Evolutionary conservation across 192 early-diverging fungal species (phyloP).

Genomic region (Umbelopsis isabellina): DNA sequence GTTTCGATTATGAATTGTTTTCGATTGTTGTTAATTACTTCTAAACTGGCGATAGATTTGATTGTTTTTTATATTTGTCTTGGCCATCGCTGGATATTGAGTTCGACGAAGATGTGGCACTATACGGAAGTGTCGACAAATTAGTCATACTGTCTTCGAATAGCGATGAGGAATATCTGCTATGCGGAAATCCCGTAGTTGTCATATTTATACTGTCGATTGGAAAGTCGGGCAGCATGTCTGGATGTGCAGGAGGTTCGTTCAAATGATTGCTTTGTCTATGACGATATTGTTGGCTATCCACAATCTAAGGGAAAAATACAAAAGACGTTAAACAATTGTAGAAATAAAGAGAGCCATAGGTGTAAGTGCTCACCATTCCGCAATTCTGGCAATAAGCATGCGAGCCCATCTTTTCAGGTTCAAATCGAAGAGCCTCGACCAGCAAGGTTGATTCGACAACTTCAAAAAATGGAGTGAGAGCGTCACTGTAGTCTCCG

Average conservation of each 20-base stretch:
- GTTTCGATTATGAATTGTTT: too few relatives aligned
- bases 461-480: slow-evolving; percentile 41
- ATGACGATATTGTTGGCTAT: slow-evolving; percentile 10
- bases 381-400: slow-evolving; percentile 33
- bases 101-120: neutral
- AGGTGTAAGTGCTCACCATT: slow-evolving; percentile 11
- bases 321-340: too few relatives aligned
- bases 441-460: slow-evolving; percentile 42
- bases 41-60: too few relatives aligned
- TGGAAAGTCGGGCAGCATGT: slow-evolving; percentile 10
- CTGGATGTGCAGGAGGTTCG: slow-evolving; percentile 4
- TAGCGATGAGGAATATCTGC: neutral
- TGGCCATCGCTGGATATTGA: neutral
- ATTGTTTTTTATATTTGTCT: neutral
- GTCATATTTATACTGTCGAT: neutral
- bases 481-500: slow-evolving; percentile 31
- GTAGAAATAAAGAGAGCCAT: neutral
- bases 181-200: neutral
- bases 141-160: slow-evolving; percentile 12
- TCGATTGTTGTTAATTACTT: too few relatives aligned
- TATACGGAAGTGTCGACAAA: neutral
- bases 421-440: slow-evolving; percentile 38
- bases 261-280: slow-evolving; percentile 9
- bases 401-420: slow-evolving; percentile 7
- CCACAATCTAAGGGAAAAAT: neutral